Conservation (phyloP, 139 green algal genomes). For the Closterium sp. region DNA sequence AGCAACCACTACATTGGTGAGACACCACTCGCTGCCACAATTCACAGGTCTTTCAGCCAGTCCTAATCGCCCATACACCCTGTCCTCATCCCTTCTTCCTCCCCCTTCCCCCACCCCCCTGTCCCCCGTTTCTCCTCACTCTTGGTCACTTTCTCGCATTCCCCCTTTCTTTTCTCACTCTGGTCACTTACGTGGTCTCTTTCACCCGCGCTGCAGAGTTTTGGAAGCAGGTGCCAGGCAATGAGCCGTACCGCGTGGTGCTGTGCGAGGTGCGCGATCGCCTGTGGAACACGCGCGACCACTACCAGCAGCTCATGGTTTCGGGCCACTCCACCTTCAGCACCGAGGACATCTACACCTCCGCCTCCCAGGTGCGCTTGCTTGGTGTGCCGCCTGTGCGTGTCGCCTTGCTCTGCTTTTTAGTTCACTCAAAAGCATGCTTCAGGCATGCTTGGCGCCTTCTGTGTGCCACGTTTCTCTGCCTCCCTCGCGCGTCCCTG, state of each 20-base stretch:
- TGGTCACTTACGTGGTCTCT: no score
- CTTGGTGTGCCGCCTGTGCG: no score
- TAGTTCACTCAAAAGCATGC: no score
- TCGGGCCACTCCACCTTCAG: constrained; percentile 1
- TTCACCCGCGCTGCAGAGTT: constrained; percentile 47
- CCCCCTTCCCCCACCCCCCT: no score
- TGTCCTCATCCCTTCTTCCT: not conserved
- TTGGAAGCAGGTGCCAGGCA: constrained; percentile 51
- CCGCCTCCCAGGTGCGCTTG: constrained; percentile 56
- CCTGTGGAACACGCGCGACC: constrained; percentile 79
- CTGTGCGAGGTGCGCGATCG: constrained; percentile 81
- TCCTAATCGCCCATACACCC: not conserved
- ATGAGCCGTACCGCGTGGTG: constrained; percentile 89
- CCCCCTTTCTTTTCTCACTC: no score
- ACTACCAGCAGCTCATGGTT: constrained; percentile 70
- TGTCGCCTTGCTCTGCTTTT: no score
- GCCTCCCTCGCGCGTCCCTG: no score
- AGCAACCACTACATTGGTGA: constrained; percentile 46
- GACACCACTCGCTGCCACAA: not conserved
- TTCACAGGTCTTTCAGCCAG: no score
- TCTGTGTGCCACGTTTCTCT: no score
- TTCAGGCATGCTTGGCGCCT: no score
- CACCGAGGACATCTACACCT: constrained; percentile 50
- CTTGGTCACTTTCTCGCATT: no score
- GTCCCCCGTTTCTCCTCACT: no score